phyloP scores from a whole-genome alignment of 2,329 filamentous ascomycete species.

The Rhynchosporium secalis region DNA sequence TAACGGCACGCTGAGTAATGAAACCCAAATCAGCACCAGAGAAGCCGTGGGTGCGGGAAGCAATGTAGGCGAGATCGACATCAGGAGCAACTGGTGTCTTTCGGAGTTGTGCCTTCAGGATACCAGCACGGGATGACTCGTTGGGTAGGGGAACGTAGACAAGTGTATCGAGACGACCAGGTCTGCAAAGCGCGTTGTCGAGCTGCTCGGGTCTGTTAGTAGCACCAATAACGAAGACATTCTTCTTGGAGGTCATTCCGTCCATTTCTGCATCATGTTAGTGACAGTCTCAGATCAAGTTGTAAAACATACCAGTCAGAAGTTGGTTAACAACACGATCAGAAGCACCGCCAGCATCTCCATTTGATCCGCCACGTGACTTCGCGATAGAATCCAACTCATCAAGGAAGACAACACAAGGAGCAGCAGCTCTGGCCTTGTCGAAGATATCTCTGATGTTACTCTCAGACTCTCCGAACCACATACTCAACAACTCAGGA shows the following conservation, averaged over 20 bases:
- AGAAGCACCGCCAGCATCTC: conserved; percentile 95
- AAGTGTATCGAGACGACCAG: conserved; percentile 95
- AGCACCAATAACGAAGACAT: conserved; percentile 98
- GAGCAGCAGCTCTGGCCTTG: conserved; percentile 96
- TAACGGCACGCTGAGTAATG: conserved; percentile 97
- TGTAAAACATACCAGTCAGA: conserved; percentile 71
- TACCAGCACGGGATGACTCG: conserved; percentile 82
- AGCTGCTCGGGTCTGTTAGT: conserved; percentile 99
- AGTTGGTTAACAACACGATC: conserved; percentile 99
- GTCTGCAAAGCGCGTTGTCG: conserved; percentile 95
- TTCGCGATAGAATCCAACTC: conserved; percentile 99
- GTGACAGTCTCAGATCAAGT: conserved; percentile 34
- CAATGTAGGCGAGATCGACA: conserved; percentile 88
- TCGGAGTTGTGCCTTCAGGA: conserved; percentile 93
- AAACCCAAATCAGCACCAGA: conserved; percentile 99
- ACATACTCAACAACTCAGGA: conserved; percentile 97
- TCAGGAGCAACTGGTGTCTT: conserved; percentile 92
- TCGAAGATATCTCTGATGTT: conserved; percentile 99
- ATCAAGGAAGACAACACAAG: conserved; percentile 98
- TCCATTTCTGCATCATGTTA: conserved; percentile 79
- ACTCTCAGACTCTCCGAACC: conserved; percentile 99
- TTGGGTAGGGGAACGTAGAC: conserved; percentile 98
- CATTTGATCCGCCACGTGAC: conserved; percentile 93
- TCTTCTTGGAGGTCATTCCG: conserved; percentile 99
- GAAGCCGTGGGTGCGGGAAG: conserved; percentile 96